Evolutionary conservation across 2,329 filamentous ascomycete species (phyloP).

Genomic region (Thielaviopsis cerberus): DNA sequence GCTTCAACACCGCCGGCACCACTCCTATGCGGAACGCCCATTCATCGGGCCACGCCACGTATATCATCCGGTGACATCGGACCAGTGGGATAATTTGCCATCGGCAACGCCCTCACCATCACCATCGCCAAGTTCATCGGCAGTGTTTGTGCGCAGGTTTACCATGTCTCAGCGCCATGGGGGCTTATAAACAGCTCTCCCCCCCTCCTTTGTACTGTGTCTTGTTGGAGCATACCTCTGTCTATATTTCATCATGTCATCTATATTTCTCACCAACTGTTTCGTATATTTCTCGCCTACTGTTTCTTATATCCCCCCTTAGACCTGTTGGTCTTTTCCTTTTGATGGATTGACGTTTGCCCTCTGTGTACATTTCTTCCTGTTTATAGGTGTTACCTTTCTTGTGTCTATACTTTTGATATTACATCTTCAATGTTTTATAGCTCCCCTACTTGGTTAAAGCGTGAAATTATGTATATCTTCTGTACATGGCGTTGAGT

Average conservation of each 20-base stretch:
- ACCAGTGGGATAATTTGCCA: not conserved
- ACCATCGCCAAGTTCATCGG: not conserved
- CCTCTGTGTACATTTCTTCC: not conserved
- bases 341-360: not conserved
- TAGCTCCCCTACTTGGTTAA: too few relatives aligned
- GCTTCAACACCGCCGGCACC: conserved; percentile 6
- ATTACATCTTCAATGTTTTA: not conserved
- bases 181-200: not conserved
- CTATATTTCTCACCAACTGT: not conserved
- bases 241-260: not conserved
- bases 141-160: not conserved
- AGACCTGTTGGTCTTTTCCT: not conserved
- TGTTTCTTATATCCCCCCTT: not conserved
- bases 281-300: not conserved
- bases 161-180: not conserved
- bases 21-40: not conserved
- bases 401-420: not conserved
- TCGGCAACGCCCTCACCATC: not conserved
- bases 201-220: not conserved
- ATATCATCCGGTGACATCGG: not conserved
- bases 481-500: too few relatives aligned
- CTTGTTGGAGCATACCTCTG: not conserved
- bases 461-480: too few relatives aligned
- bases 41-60: not conserved
- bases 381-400: not conserved